Evolutionary conservation across 257 asterid genomes (phyloP), one percentile per base, ranked within the genome.

Genomic region (Gynochthodes officinalis): DNA sequence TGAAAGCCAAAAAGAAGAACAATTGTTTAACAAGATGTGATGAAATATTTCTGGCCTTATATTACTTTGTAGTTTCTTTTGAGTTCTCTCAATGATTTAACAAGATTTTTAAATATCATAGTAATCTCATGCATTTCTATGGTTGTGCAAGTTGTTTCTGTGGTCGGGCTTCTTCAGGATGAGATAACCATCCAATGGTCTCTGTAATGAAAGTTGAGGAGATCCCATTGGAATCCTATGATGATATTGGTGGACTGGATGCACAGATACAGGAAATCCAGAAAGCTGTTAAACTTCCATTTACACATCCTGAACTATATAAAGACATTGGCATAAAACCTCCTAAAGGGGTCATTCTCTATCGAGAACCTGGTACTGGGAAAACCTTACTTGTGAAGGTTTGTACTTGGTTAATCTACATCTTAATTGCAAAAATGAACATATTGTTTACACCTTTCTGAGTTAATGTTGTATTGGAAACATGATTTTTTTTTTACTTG

Each of bases 151-250:
- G 97, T 93, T 66, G 95, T 90, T 64, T 93, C 98, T 68, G 98
- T 93, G 70, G 96, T 90, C 63, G 97, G 98, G 67, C 89, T 93
- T 78, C 96, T 93, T 57, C 98, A 93, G 80, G 97, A 93, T 77
- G 98, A 4, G 97, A 89, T 13, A 97, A 93, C 62, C n/a, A n/a
- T n/a, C 98, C 97, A 64, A 89, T 90, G 97, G 98, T 93, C 42
- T 93, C 98, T 15, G 97, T 93, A n/a, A 93, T 90, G 98, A 93
- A 93, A 82, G 98, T 93, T 63, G 98, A 93, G 85, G 90, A 93
- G 85, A 96, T 97, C 73, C 98, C 98, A 2, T 64, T 93, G 86
- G 98, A 93, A 82, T 93, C 98, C 1, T 93, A 93, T 75, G 91
- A 91, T 66, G 97, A 91, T 70, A 84, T 84, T 12, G 88, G 88